Evolutionary conservation across 495 filamentous ascomycete species (phyloP), one percentile per base, ranked within the genome.

Genomic region (Penicillium psychrofluorescens): DNA sequence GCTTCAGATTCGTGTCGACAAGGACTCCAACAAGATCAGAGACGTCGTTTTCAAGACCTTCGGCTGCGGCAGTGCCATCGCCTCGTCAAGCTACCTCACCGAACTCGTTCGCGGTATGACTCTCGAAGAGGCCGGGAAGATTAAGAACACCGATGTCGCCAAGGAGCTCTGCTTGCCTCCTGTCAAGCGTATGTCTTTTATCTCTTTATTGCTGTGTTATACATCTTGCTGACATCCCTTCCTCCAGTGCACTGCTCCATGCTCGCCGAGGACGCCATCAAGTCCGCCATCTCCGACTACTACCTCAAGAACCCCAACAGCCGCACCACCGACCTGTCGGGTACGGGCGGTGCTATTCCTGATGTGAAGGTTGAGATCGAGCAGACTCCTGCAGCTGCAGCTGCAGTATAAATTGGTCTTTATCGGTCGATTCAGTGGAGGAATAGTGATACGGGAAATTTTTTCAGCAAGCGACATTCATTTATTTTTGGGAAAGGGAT

Each of bases 1-100:
- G 64, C 81, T 99, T 35, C 90, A 99, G 72, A 99, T 99, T 67
- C 84, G 88, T 43, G 94, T 99, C 54, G 88, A 97, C 69, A 86
- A 87, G 40, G 76, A 82, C 32, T 85, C 81, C 61, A 84, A 94
- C 58, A 89, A 81, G 43, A 99, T 99, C 64, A 80, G 78, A 49
- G 94, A 99, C 49, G 90, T 95, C 53, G 89, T 90, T 63, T 95
- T 94, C 78, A 95, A 99, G 81, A 97, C 94, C 0, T 99, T 99
- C 62, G 94, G 94, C 12, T 99, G 94, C 64, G 94, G 94, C 12
- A 88, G 83, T 35, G 94, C 94, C 29, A 99, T 99, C 64, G 90
- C 90, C 31, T 88, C 83, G 29, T 88, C 81, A 10, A 88, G 83
- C 50, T 96, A 96, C 57, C 62, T 97, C 52, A 97, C 91, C 11